Base-by-base conservation (phyloP, 2,329 filamentous ascomycete genomes). In the Raffaelea albimanens region DNA sequence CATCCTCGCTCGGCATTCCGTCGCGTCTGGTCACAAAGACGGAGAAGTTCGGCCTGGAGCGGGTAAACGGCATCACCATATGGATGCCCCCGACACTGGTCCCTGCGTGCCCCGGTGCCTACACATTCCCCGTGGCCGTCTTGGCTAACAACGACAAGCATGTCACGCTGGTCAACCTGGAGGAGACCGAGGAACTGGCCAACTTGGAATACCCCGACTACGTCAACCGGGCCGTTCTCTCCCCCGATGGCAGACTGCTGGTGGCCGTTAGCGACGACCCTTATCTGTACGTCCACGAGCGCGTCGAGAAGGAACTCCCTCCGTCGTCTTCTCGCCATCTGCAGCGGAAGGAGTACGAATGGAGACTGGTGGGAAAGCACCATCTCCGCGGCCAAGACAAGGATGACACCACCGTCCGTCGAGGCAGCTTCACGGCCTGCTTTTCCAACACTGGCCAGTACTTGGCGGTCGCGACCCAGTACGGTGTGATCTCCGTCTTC, bases 211-310 rank as follows among this genome's bases (percentile, higher is more conserved):
- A 95, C 54, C 83, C 86, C 5, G 85, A 91, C 60, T 85, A 82
- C 54, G 91, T 97, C 69, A 98, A 98, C 58, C 88, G 94, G 59
- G 87, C 90, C 31, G 80, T 90, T n/a, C 83, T 98, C 45, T 96
- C 91, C 7, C 93, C 91, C 0, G 85, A 96, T 61, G 91, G 90
- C 1, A 77, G 75, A 19, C 67, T 91, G 11, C 72, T 97, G 19
- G 76, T 90, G 5, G 87, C 89, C 2, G 86, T 97, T 40, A 86
- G 91, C 38, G 93, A 98, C 60, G 85, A 90, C 57, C 84, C 88
- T 1, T 86, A 81, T 53, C 79, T 91, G 19, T 96, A 93, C 63
- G 82, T 97, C 54, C 93, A 95, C 62, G 70, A 78, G 53, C 72
- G 83, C 42, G 61, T 63, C 2, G 61, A 64, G 69, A 14, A 34